Evolutionary conservation across 257 asterid genomes (phyloP), one percentile per base, ranked within the genome.

Genomic region (Solanum peruvianum): DNA sequence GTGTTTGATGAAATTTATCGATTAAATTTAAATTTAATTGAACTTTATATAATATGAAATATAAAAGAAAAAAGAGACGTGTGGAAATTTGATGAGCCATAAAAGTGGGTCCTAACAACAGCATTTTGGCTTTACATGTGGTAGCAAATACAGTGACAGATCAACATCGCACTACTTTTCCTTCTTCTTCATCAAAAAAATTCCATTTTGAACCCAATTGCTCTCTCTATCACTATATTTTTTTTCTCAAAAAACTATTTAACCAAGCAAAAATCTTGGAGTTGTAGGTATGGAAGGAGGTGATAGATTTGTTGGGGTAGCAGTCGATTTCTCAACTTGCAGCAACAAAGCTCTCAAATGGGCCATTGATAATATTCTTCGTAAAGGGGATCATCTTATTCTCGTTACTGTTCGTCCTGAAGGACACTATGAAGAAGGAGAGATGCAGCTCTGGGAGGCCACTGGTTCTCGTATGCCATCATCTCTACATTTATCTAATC

Each of bases 361-460:
- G 98, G 95, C 98, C 2, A 82, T 95, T 18, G 94, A 94, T 31
- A 95, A 93, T 86, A 76, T 96, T 25, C 85, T 88, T 15, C 93
- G 94, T 60, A 88, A 87, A 81, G 99, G 97, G 4, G 98, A 96
- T 91, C 95, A 94, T 86, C 94, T 96, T 58, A 89, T 96, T 85
- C 95, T 96, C 76, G 86, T 96, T 72, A 84, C 86, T 42, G 91
- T 92, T 16, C 98, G 88, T n/a, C 98, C 97, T 3, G 93, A 92
- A 77, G 93, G 92, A 44, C 12, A 92, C 25, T 96, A 94, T 85
- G 99, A 96, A 86, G 78, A 91, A 2, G 98, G 99, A 58, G 99
- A 96, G 97, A 90, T 94, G 95, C 98, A 96, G 92, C 98, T 96
- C 7, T 96, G 99, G 99, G 95, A 84, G 86, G 37, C 95, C 91